Percentiles rank a stretch among this genome's conserved stretches.
Conservation (phyloP, 352 stramenopile species). For the Chrysophaeum taylorii region DNA sequence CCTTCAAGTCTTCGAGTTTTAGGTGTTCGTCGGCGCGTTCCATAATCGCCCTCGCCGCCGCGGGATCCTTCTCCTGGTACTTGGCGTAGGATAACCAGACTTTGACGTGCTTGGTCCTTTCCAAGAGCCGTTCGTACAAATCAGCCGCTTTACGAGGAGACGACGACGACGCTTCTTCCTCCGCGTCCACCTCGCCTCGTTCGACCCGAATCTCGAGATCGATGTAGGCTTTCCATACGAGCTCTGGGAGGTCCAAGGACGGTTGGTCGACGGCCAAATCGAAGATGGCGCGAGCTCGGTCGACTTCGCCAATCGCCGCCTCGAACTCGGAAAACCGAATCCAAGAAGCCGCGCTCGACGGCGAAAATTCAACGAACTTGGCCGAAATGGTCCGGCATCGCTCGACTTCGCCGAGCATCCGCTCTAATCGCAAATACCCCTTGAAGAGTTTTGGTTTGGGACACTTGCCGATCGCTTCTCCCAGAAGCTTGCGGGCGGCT, state of each 20-base stretch:
- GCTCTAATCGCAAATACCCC: conserved; percentile 85
- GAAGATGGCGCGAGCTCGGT: conserved; percentile 82
- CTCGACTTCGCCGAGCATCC: conserved; percentile 95
- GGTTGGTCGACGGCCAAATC: conserved; percentile 87
- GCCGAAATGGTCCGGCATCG: conserved; percentile 70
- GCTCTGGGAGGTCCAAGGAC: conserved; percentile 93
- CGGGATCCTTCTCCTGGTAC: conserved; percentile 62
- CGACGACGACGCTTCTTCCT: conserved; percentile 24
- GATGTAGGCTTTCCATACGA: conserved; percentile 98
- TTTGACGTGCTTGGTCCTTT: conserved; percentile 94
- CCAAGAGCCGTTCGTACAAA: conserved; percentile 88
- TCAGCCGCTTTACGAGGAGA: conserved; percentile 55
- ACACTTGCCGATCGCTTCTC: conserved; percentile 82
- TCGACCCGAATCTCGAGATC: conserved; percentile 84
- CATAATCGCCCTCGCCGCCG: conserved; percentile 42
- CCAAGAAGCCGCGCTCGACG: conserved; percentile 84
- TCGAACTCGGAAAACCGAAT: conserved; percentile 90
- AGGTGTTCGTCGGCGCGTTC: conserved; percentile 75
- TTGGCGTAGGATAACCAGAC: conserved; percentile 81
- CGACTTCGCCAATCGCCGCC: conserved; percentile 80
- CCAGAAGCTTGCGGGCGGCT: conserved; percentile 75
- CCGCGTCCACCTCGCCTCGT: conserved; percentile 39
- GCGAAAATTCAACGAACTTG: conserved; percentile 62
- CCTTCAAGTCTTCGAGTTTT: conserved; percentile 66
- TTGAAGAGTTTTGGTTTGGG: conserved; percentile 78